These are phyloP conservation scores for Auricularia heimuer DNA, from an alignment of 768 basidiomycete genomes.

Conservation along the genomic window DNA sequence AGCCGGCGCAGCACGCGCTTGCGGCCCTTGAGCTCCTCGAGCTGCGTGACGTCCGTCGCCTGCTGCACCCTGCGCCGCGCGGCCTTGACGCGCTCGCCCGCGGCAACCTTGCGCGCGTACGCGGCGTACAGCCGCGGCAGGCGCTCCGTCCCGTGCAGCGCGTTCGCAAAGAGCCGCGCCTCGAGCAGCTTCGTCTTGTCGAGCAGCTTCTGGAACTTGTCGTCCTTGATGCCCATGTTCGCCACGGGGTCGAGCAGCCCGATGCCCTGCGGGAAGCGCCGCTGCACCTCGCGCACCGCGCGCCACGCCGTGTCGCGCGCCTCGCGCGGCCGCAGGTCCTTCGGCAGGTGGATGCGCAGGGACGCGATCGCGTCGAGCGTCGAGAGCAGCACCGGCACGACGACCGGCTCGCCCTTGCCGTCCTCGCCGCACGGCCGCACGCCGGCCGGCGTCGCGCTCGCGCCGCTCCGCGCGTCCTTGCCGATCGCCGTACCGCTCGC, in stretches of 20 bases:
- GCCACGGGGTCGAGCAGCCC: slow-evolving; percentile 81
- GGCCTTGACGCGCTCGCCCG: slow-evolving; percentile 57
- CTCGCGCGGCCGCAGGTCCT: slow-evolving; percentile 70
- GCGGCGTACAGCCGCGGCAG: slow-evolving; percentile 73
- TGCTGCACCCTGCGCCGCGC: slow-evolving; percentile 81
- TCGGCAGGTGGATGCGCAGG: slow-evolving; percentile 79
- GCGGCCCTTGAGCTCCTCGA: slow-evolving; percentile 91
- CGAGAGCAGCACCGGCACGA: slow-evolving; percentile 80
- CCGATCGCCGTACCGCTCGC: slow-evolving; percentile 49
- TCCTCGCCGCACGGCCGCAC: slow-evolving; percentile 65
- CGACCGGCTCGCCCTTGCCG: slow-evolving; percentile 70
- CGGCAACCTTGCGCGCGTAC: slow-evolving; percentile 67
- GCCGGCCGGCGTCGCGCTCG: slow-evolving; percentile 52
- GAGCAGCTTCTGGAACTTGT: slow-evolving; percentile 79
- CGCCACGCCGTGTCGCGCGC: slow-evolving; percentile 83
- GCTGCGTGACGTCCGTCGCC: slow-evolving; percentile 85
- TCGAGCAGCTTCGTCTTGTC: slow-evolving; percentile 93
- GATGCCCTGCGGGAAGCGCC: slow-evolving; percentile 81
- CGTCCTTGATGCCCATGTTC: slow-evolving; percentile 94
- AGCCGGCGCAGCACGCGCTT: slow-evolving; percentile 90
- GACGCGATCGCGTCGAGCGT: slow-evolving; percentile 82
- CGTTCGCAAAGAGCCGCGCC: slow-evolving; percentile 68
- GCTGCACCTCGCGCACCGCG: slow-evolving; percentile 82
- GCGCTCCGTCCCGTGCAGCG: slow-evolving; percentile 67
- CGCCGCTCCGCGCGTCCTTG: slow-evolving; percentile 36